Conservation (phyloP, 768 basidiomycete genomes). For the Lactifluus subvellereus region DNA sequence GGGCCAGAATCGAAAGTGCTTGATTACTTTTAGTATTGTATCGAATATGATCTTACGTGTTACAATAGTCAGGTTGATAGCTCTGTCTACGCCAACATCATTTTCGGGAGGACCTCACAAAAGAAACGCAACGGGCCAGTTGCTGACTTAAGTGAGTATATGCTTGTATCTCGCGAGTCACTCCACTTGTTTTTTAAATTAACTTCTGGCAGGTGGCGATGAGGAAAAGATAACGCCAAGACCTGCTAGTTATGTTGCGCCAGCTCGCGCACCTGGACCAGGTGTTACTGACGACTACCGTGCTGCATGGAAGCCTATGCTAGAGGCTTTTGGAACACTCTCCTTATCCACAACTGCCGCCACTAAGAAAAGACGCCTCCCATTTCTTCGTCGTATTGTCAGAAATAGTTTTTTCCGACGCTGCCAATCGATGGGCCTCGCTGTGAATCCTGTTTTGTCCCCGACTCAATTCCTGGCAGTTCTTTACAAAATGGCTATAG, state of each 20-base stretch:
- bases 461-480: conserved; percentile 27
- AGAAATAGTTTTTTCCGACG: conserved; percentile 41
- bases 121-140: background rate
- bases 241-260: background rate
- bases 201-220: background rate
- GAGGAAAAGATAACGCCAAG: background rate
- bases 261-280: background rate
- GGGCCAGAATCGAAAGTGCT: conserved; percentile 7
- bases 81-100: background rate
- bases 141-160: conserved; percentile 8
- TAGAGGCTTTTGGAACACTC: conserved; percentile 11
- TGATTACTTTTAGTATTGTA: background rate
- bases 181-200: background rate
- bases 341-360: conserved; percentile 8
- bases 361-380: conserved; percentile 34
- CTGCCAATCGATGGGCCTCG: conserved; percentile 38
- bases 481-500: conserved; percentile 24
- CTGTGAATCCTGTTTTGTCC: conserved; percentile 27
- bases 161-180: background rate
- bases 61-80: conserved; percentile 9
- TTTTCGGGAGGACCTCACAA: conserved; percentile 5
- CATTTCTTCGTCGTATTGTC: conserved; percentile 53
- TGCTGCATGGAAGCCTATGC: conserved; percentile 9
- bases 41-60: background rate
- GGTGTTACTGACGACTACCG: background rate